Percentiles rank a stretch among this genome's conserved stretches.
phyloP scores from a whole-genome alignment of 768 basidiomycete genomes.

The Sutorius australiensis region DNA sequence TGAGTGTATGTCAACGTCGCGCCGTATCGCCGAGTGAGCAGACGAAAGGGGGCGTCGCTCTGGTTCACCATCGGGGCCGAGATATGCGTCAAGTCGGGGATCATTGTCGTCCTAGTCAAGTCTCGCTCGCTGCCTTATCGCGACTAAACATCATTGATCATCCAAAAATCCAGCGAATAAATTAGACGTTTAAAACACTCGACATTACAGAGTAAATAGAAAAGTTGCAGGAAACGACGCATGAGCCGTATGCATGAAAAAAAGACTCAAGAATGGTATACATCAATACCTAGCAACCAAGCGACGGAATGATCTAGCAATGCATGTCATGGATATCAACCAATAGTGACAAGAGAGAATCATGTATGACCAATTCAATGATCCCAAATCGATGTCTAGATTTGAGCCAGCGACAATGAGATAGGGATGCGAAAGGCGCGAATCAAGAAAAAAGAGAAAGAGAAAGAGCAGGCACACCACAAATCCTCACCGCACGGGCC shows the following conservation, averaged over 20 bases:
- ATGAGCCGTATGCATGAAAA: not conserved
- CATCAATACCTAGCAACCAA: constrained; percentile 8
- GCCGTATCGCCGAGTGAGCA: constrained; percentile 57
- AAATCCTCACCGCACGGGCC: not conserved
- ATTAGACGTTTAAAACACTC: constrained; percentile 13
- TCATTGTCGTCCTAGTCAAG: too few species aligned
- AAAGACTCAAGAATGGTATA: constrained; percentile 18
- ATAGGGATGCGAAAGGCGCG: constrained; percentile 1
- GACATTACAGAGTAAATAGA: constrained; percentile 16
- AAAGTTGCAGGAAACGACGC: not conserved
- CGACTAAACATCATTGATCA: too few species aligned
- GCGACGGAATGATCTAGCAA: constrained; percentile 23
- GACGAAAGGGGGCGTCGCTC: constrained; percentile 71
- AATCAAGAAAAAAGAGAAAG: constrained; percentile 1
- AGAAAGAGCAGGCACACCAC: constrained; percentile 5
- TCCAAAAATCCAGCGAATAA: constrained; percentile 8
- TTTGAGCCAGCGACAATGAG: constrained; percentile 6
- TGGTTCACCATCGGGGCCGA: constrained; percentile 80
- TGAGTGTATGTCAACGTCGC: constrained; percentile 72
- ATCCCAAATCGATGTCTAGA: constrained; percentile 11
- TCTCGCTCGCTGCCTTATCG: too few species aligned
- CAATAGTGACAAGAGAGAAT: constrained; percentile 1
- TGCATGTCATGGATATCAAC: constrained; percentile 24
- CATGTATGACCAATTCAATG: constrained; percentile 2
- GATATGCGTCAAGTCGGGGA: constrained; percentile 37